These are phyloP conservation scores for Epichloe gansuensis DNA, from an alignment of 2,329 filamentous ascomycete genomes.

Conservation along the genomic window DNA sequence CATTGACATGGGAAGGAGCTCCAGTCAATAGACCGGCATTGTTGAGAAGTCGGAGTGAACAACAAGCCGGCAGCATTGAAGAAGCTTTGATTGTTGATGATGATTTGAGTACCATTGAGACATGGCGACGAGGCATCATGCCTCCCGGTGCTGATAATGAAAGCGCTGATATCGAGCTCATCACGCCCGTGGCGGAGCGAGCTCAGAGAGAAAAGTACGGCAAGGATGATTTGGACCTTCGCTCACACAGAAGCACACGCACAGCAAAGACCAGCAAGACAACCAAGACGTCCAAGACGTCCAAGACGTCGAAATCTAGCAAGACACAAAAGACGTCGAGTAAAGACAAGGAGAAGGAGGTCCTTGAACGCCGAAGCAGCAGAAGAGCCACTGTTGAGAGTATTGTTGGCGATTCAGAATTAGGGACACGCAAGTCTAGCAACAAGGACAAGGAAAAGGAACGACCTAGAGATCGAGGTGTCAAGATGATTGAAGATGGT, in stretches of 20 bases:
- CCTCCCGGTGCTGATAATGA: slow-evolving; percentile 31
- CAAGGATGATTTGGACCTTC: slow-evolving; percentile 28
- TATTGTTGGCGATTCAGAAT: slow-evolving; percentile 22
- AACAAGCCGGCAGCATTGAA: slow-evolving; percentile 28
- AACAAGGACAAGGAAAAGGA: slow-evolving; percentile 17
- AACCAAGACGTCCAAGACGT: slow-evolving; percentile 16
- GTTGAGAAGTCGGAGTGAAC: slow-evolving; percentile 17
- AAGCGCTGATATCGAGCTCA: slow-evolving; percentile 42
- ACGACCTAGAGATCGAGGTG: slow-evolving; percentile 7
- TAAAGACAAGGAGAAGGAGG: slow-evolving; percentile 11
- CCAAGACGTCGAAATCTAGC: slow-evolving; percentile 13
- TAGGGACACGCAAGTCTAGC: slow-evolving; percentile 20
- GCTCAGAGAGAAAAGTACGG: slow-evolving; percentile 25
- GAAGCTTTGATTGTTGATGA: slow-evolving; percentile 47
- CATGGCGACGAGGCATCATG: slow-evolving; percentile 45
- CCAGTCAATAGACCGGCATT: slow-evolving; percentile 15
- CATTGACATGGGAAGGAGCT: slow-evolving; percentile 15
- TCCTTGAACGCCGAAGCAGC: slow-evolving; percentile 2
- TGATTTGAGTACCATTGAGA: slow-evolving; percentile 46
- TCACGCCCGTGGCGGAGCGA: slow-evolving; percentile 42
- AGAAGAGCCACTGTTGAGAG: slow-evolving; percentile 11
- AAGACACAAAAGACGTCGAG: slow-evolving; percentile 10
- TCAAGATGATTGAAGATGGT: slow-evolving; percentile 26
- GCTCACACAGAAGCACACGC: slow-evolving; percentile 22
- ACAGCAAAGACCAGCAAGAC: slow-evolving; percentile 17